Base-by-base conservation (phyloP, 768 basidiomycete species). In the Antrodiella citrinella region DNA sequence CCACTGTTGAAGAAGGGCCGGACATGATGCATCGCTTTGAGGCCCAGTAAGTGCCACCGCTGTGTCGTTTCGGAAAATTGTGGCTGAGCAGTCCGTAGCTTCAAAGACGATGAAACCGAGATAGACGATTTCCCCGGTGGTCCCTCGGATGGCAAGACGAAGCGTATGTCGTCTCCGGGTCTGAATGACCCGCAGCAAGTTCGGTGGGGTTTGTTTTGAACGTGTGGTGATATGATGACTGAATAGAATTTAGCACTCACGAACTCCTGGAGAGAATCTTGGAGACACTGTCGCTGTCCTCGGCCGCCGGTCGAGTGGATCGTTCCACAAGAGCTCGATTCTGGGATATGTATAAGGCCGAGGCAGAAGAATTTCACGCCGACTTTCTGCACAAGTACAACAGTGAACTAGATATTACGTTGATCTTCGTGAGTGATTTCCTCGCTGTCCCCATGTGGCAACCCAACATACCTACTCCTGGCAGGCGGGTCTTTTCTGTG, bases 351-450 rank as follows among this genome's bases (percentile, higher is more conserved):
- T 59, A 59, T 20, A 46, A 45, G 21, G 45, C 26, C 13, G 54
- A 59, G 41, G 57, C 58, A 18, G 48, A 46, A 10, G 45, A 52
- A 41, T 54, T 57, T 24, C 55, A 61, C 42, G 45, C 38, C 10
- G 53, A 59, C 19, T 52, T 59, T 2, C 25, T 58, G 1, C 55
- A 62, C 0, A 52, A 53, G n/a, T 59, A 53, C 44, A 55, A 50
- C 22, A 51, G 53, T 18, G 51, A 55, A 25, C 53, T 62, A 42
- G 56, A 62, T 44, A 55, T 57, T 20, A 47, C 60, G 30, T 44
- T 62, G 1, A 52, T 62, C 45, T 62, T 62, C 48, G 61, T 62
- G 38, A 39, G 60, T 50, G 4, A 22, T 10, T 22, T 23, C n/a
- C n/a, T n/a, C n/a, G n/a, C n/a, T n/a, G n/a, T n/a, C n/a, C n/a